Conservation (phyloP, 1,284 basidiomycete species). For the Golubevia pallescens region DNA sequence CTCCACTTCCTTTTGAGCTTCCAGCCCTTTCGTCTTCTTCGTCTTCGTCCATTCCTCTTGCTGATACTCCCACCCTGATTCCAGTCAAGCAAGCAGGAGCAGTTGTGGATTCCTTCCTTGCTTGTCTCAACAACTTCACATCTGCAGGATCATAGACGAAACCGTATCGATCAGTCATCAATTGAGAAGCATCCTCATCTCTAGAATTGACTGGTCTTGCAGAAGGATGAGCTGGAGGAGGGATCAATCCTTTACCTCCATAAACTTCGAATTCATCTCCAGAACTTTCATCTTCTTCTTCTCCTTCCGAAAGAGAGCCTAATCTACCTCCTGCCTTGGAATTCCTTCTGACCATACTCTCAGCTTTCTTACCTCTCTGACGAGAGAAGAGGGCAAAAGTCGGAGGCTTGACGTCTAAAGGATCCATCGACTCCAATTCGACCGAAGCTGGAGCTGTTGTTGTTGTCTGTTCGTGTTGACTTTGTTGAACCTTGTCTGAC, state of each 20-base stretch:
- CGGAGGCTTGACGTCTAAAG: slow-evolving; percentile 82
- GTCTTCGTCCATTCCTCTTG: slow-evolving; percentile 70
- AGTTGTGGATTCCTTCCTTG: slow-evolving; percentile 75
- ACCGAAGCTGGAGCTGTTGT: slow-evolving; percentile 70
- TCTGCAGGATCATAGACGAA: slow-evolving; percentile 91
- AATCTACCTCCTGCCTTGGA: slow-evolving; percentile 53
- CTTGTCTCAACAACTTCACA: slow-evolving; percentile 76
- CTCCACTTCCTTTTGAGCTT: slow-evolving; percentile 5
- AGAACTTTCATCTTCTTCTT: slow-evolving; percentile 46
- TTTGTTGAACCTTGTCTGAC: slow-evolving; percentile 4
- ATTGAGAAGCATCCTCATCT: slow-evolving; percentile 69
- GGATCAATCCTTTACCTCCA: slow-evolving; percentile 57
- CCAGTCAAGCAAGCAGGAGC: slow-evolving; percentile 84
- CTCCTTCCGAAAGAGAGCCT: slow-evolving; percentile 68
- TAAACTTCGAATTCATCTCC: slow-evolving; percentile 59
- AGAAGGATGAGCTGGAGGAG: slow-evolving; percentile 27
- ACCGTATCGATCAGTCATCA: slow-evolving; percentile 88
- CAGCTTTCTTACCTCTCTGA: slow-evolving; percentile 55
- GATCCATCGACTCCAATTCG: slow-evolving; percentile 87
- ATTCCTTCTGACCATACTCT: slow-evolving; percentile 28
- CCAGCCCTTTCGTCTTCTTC: slow-evolving; percentile 69
- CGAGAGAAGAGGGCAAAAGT: slow-evolving; percentile 65
- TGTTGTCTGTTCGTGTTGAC: slow-evolving; percentile 29
- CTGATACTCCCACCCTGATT: slow-evolving; percentile 73
- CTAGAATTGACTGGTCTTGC: slow-evolving; percentile 24